Percentiles rank a stretch among this genome's conserved stretches.
Conservation (phyloP, 176 grass and related monocot genomes). For the Oryza punctata region DNA sequence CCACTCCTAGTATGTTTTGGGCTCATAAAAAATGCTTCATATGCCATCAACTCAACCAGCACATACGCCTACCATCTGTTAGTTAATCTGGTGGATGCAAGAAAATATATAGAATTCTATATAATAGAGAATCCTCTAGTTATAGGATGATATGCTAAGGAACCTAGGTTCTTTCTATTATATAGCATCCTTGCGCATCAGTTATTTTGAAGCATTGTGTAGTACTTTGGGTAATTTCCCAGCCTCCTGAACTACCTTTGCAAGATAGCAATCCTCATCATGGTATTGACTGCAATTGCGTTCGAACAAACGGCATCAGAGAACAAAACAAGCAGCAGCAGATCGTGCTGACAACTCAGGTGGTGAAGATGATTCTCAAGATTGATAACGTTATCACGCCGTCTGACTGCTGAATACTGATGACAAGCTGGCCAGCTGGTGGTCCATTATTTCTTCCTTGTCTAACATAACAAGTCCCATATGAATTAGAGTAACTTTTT, state of each 20-base stretch:
- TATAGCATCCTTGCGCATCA: neutral
- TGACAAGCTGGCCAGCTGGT: neutral
- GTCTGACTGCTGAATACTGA: constrained; percentile 54
- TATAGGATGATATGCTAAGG: neutral
- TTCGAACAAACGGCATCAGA: constrained; percentile 66
- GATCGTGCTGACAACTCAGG: constrained; percentile 68
- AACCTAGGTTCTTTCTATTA: neutral
- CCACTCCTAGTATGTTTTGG: neutral
- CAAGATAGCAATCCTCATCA: constrained; percentile 71
- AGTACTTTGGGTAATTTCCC: neutral
- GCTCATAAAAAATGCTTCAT: neutral
- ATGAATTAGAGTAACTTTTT: neutral
- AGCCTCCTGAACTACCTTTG: constrained; percentile 24
- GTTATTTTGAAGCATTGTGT: neutral
- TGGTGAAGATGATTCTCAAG: constrained; percentile 90
- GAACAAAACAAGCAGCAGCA: constrained; percentile 78
- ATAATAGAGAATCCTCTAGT: neutral
- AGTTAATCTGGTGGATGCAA: neutral
- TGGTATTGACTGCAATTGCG: constrained; percentile 71
- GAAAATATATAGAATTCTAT: neutral
- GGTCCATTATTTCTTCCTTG: neutral
- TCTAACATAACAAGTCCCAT: neutral
- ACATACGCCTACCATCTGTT: neutral
- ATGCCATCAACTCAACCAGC: neutral
- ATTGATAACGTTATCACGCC: constrained; percentile 70